Evolutionary conservation across 2,329 filamentous ascomycete genomes (phyloP).

Genomic region (Tolypocladium inflatum): DNA sequence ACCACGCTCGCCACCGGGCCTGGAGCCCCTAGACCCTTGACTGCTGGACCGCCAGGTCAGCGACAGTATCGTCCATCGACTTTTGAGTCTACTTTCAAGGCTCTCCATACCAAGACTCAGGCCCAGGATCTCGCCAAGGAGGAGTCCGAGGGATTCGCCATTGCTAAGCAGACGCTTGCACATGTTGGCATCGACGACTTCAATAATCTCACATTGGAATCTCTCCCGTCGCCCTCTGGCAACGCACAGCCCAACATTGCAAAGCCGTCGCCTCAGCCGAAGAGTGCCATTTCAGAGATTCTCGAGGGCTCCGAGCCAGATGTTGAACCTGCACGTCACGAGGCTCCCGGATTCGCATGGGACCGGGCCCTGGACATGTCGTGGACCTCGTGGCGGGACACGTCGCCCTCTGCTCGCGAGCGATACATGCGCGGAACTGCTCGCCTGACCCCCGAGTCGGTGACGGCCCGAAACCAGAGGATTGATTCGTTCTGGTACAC

Average conservation of each 20-base stretch:
- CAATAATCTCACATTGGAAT: neutral
- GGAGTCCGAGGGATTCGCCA: slow-evolving; percentile 13
- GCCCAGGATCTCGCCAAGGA: slow-evolving; percentile 14
- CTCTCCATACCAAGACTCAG: slow-evolving; percentile 16
- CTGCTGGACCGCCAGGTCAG: slow-evolving; percentile 45
- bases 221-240: neutral
- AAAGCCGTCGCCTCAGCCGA: neutral
- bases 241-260: too few relatives aligned
- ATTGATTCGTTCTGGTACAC: slow-evolving; percentile 27
- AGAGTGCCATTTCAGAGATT: neutral
- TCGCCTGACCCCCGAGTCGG: neutral
- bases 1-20: slow-evolving; percentile 19
- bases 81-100: slow-evolving; percentile 28
- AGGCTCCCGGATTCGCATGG: neutral
- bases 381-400: neutral
- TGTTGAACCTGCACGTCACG: neutral
- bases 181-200: slow-evolving; percentile 12
- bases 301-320: slow-evolving; percentile 1
- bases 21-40: slow-evolving; percentile 40
- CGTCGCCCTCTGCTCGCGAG: neutral
- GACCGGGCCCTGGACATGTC: neutral
- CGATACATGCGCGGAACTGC: neutral
- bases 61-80: slow-evolving; percentile 37
- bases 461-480: slow-evolving; percentile 13
- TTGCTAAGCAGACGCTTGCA: slow-evolving; percentile 11